Conservation (phyloP, 495 filamentous ascomycete genomes). For the Annulohypoxylon nitens region DNA sequence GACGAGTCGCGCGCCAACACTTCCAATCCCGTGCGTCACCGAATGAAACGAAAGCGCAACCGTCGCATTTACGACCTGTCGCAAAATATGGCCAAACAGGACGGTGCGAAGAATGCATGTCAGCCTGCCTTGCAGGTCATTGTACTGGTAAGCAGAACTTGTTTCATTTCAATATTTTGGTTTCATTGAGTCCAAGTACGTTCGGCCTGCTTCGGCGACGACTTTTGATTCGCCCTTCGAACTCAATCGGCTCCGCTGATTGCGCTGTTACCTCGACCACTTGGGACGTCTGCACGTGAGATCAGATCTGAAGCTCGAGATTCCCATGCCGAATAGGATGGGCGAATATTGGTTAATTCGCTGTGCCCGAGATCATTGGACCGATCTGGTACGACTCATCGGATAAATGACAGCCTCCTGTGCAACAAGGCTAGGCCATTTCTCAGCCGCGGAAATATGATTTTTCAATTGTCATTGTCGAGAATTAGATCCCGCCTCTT, state of each 20-base stretch:
- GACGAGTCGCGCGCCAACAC: not conserved
- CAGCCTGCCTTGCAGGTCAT: slow-evolving; percentile 79
- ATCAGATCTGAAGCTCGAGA: slow-evolving; percentile 27
- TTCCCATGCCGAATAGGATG: slow-evolving; percentile 15
- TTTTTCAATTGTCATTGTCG: not conserved
- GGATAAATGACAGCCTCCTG: not conserved
- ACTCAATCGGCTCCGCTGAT: slow-evolving; percentile 19
- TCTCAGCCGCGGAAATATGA: not conserved
- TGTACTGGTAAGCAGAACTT: slow-evolving; percentile 74
- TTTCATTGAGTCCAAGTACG: slow-evolving; percentile 27
- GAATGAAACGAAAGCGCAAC: slow-evolving; percentile 35
- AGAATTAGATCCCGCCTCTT: not conserved
- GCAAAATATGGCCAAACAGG: slow-evolving; percentile 38
- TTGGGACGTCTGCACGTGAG: slow-evolving; percentile 22
- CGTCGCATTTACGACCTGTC: slow-evolving; percentile 31
- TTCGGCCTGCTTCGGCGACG: slow-evolving; percentile 20
- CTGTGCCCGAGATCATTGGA: slow-evolving; percentile 17
- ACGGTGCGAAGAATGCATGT: slow-evolving; percentile 37
- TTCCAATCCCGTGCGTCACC: slow-evolving; percentile 1
- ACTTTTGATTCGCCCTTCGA: slow-evolving; percentile 41
- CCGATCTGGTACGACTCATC: not conserved
- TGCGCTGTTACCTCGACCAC: slow-evolving; percentile 22
- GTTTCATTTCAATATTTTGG: slow-evolving; percentile 34
- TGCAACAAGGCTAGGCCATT: not conserved
- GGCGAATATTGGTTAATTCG: not conserved